Conservation (phyloP, 805 yeast species). For the Yarrowia osloensis region DNA sequence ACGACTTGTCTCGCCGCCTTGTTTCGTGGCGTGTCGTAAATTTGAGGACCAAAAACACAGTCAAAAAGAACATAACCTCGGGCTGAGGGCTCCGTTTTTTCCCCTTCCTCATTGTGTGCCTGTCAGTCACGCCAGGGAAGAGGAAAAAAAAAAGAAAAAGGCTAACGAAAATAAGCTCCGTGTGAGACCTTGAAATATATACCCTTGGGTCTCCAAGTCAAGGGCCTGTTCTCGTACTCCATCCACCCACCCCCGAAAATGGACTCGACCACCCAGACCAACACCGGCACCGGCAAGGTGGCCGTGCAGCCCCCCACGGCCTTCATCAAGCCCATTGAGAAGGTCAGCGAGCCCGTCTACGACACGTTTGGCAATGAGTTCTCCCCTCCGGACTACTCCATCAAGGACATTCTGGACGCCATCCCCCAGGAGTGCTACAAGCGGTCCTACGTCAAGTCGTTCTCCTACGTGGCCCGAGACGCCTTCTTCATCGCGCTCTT, state of each 20-base stretch:
- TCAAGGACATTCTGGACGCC: constrained; percentile 69
- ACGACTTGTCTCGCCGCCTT: no score
- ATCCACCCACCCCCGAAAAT: background rate
- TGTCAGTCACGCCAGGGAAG: background rate
- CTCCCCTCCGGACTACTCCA: constrained; percentile 71
- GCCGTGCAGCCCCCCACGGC: constrained; percentile 27
- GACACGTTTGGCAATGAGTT: constrained; percentile 68
- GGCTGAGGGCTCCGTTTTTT: no score
- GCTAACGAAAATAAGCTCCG: background rate
- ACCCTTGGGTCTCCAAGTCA: background rate
- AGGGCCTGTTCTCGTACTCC: background rate
- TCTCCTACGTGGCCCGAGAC: constrained; percentile 70
- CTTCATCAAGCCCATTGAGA: constrained; percentile 19
- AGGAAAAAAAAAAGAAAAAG: background rate
- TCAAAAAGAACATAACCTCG: background rate
- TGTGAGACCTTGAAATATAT: background rate
- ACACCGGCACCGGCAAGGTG: constrained; percentile 27
- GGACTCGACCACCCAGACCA: constrained; percentile 29
- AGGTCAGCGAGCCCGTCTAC: constrained; percentile 36
- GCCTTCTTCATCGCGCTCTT: constrained; percentile 48
- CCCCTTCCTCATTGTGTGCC: background rate
- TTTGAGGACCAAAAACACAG: no score
- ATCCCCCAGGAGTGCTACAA: constrained; percentile 78
- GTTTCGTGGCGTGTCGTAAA: no score
- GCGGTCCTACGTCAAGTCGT: constrained; percentile 55